Percentiles rank a stretch among this genome's conserved stretches.
phyloP scores from a whole-genome alignment of 2,329 filamentous ascomycete genomes.

The Penicillium sp. region DNA sequence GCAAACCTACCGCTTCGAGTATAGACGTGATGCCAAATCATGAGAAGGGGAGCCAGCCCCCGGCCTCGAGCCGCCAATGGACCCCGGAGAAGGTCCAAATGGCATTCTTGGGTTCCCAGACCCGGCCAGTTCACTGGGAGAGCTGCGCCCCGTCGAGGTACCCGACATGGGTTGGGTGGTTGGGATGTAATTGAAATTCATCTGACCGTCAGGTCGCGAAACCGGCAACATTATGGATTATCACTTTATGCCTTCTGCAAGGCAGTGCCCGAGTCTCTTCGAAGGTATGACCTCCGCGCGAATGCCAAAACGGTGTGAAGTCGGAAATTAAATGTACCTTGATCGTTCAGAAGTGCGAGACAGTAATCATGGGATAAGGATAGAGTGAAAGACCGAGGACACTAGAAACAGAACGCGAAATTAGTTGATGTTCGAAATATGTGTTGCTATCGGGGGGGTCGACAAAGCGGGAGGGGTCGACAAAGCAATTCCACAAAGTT shows the following conservation, averaged over 20 bases:
- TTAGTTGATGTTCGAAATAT: constrained; percentile 10
- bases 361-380: constrained; percentile 2
- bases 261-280: constrained; percentile 15
- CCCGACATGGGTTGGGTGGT: constrained; percentile 68
- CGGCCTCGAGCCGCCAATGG: constrained; percentile 63
- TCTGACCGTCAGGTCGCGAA: constrained; percentile 75
- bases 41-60: constrained; percentile 96
- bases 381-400: background rate
- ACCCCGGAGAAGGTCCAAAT: constrained; percentile 61
- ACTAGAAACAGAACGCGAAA: background rate
- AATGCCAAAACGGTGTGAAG: constrained; percentile 7
- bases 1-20: constrained; percentile 78
- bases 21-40: constrained; percentile 77
- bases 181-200: constrained; percentile 78
- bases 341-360: constrained; percentile 19
- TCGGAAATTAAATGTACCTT: constrained; percentile 12
- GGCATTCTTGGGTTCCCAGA: constrained; percentile 66
- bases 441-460: constrained; percentile 6
- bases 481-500: constrained; percentile 12
- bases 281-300: constrained; percentile 13
- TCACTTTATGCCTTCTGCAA: constrained; percentile 23
- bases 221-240: constrained; percentile 92
- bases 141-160: constrained; percentile 76
- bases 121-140: constrained; percentile 71
- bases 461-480: constrained; percentile 20